phyloP scores from a whole-genome alignment of 2,329 filamentous ascomycete genomes.

The Trichophyton verrucosum region DNA sequence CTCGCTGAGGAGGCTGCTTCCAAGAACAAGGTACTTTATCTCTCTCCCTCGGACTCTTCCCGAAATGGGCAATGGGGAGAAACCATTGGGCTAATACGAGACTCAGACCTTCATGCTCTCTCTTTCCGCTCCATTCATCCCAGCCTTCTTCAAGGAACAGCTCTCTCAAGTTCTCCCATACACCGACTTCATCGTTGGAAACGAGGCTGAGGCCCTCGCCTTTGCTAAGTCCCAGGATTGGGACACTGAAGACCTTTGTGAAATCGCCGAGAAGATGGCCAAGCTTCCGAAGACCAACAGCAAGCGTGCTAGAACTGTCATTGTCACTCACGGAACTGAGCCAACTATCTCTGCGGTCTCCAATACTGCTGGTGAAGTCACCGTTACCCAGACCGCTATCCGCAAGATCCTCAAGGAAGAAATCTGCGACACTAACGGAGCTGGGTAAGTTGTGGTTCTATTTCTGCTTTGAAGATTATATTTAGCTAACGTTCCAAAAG shows the following conservation, averaged over 20 bases:
- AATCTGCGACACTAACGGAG: slow-evolving; percentile 95
- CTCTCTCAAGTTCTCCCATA: slow-evolving; percentile 77
- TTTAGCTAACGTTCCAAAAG: slow-evolving; percentile 29
- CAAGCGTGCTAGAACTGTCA: slow-evolving; percentile 68
- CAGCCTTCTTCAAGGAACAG: slow-evolving; percentile 94
- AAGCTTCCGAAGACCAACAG: slow-evolving; percentile 85
- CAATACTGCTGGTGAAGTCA: slow-evolving; percentile 51
- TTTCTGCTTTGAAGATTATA: not conserved
- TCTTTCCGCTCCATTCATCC: slow-evolving; percentile 88
- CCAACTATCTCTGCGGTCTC: slow-evolving; percentile 71
- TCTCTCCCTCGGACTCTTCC: not conserved
- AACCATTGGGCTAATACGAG: not conserved
- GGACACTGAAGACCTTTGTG: slow-evolving; percentile 61
- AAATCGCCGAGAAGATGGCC: slow-evolving; percentile 76
- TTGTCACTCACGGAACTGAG: slow-evolving; percentile 89
- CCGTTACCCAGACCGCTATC: slow-evolving; percentile 66
- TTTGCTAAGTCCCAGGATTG: slow-evolving; percentile 75
- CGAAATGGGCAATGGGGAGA: not conserved
- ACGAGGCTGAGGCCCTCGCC: slow-evolving; percentile 84
- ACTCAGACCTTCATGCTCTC: slow-evolving; percentile 67
- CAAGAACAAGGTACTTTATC: slow-evolving; percentile 59
- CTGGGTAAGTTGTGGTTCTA: slow-evolving; percentile 42
- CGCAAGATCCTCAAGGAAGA: slow-evolving; percentile 61
- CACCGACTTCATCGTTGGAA: slow-evolving; percentile 93
- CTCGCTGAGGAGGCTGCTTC: slow-evolving; percentile 78